These are phyloP conservation scores for Talaromyces amestolkiae DNA, from an alignment of 2,329 filamentous ascomycete species.

Conservation along the genomic window DNA sequence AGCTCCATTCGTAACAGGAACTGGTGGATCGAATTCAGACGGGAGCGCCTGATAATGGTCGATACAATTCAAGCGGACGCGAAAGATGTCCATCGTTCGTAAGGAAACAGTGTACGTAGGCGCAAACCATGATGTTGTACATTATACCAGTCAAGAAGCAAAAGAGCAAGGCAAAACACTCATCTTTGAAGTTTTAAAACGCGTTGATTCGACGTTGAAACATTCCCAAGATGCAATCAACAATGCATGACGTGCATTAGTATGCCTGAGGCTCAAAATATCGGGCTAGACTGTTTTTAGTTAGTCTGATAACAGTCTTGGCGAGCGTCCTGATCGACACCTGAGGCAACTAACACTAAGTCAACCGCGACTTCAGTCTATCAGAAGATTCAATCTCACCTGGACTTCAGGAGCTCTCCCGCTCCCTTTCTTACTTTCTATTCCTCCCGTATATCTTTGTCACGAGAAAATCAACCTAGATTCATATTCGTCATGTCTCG, in stretches of 20 bases:
- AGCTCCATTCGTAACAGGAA: constrained; percentile 63
- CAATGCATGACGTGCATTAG: constrained; percentile 21
- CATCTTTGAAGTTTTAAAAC: background rate
- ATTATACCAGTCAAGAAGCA: background rate
- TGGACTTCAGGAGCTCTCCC: background rate
- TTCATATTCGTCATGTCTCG: constrained; percentile 38
- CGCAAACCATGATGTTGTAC: constrained; percentile 13
- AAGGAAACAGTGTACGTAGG: constrained; percentile 23
- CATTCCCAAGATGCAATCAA: constrained; percentile 11
- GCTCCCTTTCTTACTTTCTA: background rate
- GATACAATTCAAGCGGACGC: constrained; percentile 89
- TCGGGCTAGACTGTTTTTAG: background rate
- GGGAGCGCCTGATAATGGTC: constrained; percentile 86
- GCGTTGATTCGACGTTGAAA: background rate
- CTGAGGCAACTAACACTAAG: constrained; percentile 2
- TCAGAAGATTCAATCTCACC: background rate
- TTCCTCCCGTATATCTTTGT: background rate
- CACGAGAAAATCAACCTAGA: background rate
- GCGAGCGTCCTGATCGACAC: background rate
- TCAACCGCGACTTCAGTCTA: background rate
- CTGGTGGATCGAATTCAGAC: constrained; percentile 74
- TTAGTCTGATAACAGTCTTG: background rate
- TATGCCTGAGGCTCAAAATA: background rate
- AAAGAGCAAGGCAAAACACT: background rate
- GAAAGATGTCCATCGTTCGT: constrained; percentile 68